Base-by-base conservation (phyloP, 2,329 filamentous ascomycete species). In the Nakataea oryzae region DNA sequence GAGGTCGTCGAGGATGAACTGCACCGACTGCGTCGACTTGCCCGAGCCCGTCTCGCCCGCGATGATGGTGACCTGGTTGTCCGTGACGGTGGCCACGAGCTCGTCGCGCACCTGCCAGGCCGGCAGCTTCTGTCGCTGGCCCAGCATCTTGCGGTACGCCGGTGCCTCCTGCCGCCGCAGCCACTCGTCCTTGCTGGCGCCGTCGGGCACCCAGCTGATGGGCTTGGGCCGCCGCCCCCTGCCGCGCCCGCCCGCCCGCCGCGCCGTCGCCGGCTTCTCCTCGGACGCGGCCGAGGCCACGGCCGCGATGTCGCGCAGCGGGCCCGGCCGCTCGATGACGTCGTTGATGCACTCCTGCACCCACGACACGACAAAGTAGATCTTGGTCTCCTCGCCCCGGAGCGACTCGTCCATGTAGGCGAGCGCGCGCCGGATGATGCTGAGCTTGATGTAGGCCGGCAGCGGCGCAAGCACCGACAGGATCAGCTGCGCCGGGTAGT, bases 21-120 rank as follows among this genome's bases (percentile, higher is more conserved):
- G 95, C 41, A 97, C 91, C 2, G 91, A 95, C 73, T 99, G 95
- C 0, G 95, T 97, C 59, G 91, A 96, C 75, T 99, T 99, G 70
- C 95, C 95, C 24, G 91, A 96, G 61, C 95, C 95, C 4, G 95
- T 99, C 75, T 97, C 95, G 67, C 95, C 95, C 56, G 93, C 96
- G 68, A 99, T 95, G 69, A 99, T 97, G 0, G 91, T 96, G 60
- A 99, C 92, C 73, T 97, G 88, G 69, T 93, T 86, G 5, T 81
- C 78, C 55, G 82, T 82, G 59, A 99, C 90, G 0, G 90, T 89
- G 26, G 83, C 74, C 12, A 97, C 85, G 32, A 99, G 90, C 1
- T 82, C 79, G 26, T 93, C 86, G 68, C 85, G 86, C 68, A 95
- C 85, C 64, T 85, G 84, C 95, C 95, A 99, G 2, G 95, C 95